Base-by-base conservation (phyloP, 768 basidiomycete species). In the Sporobolomyces pararoseus region DNA sequence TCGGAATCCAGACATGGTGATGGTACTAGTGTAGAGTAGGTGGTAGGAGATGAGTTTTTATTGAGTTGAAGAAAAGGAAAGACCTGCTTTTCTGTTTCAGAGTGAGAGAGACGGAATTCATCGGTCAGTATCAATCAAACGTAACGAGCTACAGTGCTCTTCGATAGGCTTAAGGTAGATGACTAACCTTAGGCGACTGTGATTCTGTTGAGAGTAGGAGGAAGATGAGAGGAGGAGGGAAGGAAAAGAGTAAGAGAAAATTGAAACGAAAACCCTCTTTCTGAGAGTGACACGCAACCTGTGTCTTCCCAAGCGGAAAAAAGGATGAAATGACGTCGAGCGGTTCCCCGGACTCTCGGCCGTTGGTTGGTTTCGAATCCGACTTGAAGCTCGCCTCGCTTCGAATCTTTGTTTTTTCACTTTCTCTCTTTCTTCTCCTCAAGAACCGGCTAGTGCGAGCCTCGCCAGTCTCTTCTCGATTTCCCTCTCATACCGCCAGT, bases 1-100 rank as follows among this genome's bases (percentile, higher is more conserved):
- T 39, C 60, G 65, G 65, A 66, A 42, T 23, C 46, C 46, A 16
- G 68, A 60, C 63, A 65, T 65, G 49, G 21, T 53, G 13, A 9
- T 23, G 47, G 47, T 32, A 3, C n/a, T 51, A n/a, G 46, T 47
- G 13, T 47, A 21, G 21, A 13, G 46, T 12, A 13, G 46, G 13
- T 47, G 10, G 46, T 14, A 47, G 46, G 46, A 13, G 46, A 13
- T 42, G n/a, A n/a, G n/a, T n/a, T n/a, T n/a, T n/a, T n/a, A n/a
- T n/a, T n/a, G n/a, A n/a, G n/a, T 17, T 42, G 21, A 13, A 47
- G 21, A 47, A 21, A 23, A 7, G 21, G 21, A 47, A 23, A 23
- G 21, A 23, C 10, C 46, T 47, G 46, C 12, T 23, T 47, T 13
- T 47, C 46, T 47, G 46, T 47, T 13, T 6, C 39, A 42, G 39